Conservation (phyloP, 352 stramenopile species). For the Phytophthora litchii region DNA sequence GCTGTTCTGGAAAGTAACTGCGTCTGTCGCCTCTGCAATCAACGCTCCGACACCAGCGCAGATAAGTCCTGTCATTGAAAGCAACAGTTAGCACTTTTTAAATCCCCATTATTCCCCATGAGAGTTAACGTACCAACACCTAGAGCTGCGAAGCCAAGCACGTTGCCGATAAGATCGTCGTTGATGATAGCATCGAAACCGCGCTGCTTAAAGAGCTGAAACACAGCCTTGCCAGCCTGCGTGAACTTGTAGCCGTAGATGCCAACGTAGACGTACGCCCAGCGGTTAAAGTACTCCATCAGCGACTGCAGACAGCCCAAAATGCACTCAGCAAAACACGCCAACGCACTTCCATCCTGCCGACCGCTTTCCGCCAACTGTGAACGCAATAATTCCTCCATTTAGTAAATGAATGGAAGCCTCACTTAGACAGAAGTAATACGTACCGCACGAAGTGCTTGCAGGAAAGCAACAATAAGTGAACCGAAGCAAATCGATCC, state of each 20-base stretch:
- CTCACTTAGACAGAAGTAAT: not conserved
- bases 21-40: constrained; percentile 54
- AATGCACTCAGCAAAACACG: constrained; percentile 86
- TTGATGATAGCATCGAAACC: constrained; percentile 97
- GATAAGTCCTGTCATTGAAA: constrained; percentile 56
- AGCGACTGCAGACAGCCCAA: constrained; percentile 83
- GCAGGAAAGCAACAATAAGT: constrained; percentile 93
- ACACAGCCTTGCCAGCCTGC: constrained; percentile 92
- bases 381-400: constrained; percentile 1
- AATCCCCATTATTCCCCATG: not conserved
- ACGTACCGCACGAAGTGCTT: constrained; percentile 82
- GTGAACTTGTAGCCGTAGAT: constrained; percentile 95
- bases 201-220: constrained; percentile 92
- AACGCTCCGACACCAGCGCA: constrained; percentile 64
- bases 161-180: constrained; percentile 94
- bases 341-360: constrained; percentile 71
- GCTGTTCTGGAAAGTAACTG: constrained; percentile 68
- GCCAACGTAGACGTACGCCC: constrained; percentile 95
- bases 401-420: constrained; percentile 2
- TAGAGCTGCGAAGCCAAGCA: constrained; percentile 91
- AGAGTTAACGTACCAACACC: constrained; percentile 64
- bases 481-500: constrained; percentile 96
- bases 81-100: constrained; percentile 1
- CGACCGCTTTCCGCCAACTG: constrained; percentile 74
- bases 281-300: constrained; percentile 94